Evolutionary conservation across 2,329 filamentous ascomycete genomes (phyloP).

Genomic region (Trichoderma sp.): DNA sequence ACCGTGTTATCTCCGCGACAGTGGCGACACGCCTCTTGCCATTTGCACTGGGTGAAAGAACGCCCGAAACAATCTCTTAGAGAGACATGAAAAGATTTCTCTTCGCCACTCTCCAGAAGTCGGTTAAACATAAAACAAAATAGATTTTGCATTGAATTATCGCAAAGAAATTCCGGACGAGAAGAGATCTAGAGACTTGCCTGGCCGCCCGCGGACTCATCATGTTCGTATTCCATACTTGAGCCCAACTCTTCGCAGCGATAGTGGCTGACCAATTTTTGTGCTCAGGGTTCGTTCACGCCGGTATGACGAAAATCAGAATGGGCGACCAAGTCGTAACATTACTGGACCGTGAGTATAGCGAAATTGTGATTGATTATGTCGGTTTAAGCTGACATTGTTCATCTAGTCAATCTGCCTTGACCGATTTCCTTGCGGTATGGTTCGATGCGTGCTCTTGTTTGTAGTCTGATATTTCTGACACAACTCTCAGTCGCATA

Average conservation of each 20-base stretch:
- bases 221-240: slow-evolving; percentile 5
- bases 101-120: neutral
- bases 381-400: slow-evolving; percentile 17
- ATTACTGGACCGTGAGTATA: slow-evolving; percentile 41
- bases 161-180: neutral
- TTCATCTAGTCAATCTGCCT: slow-evolving; percentile 45
- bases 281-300: slow-evolving; percentile 21
- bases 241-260: neutral
- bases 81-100: neutral
- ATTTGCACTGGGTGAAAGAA: slow-evolving; percentile 26
- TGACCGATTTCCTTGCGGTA: slow-evolving; percentile 54
- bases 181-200: neutral
- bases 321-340: slow-evolving; percentile 31
- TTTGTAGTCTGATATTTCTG: slow-evolving; percentile 40
- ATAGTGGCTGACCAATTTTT: neutral
- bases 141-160: neutral
- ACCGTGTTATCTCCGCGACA: slow-evolving; percentile 34
- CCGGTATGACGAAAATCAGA: slow-evolving; percentile 22
- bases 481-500: slow-evolving; percentile 55
- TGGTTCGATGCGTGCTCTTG: slow-evolving; percentile 56
- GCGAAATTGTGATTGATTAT: neutral
- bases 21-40: slow-evolving; percentile 16
- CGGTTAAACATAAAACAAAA: neutral
- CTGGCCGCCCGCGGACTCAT: neutral
- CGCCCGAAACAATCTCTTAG: neutral